A percentile compares a stretch with the other conserved stretches of the same genome.
phyloP scores from a whole-genome alignment of 1,284 basidiomycete species.

The Phylloporus gajari region DNA sequence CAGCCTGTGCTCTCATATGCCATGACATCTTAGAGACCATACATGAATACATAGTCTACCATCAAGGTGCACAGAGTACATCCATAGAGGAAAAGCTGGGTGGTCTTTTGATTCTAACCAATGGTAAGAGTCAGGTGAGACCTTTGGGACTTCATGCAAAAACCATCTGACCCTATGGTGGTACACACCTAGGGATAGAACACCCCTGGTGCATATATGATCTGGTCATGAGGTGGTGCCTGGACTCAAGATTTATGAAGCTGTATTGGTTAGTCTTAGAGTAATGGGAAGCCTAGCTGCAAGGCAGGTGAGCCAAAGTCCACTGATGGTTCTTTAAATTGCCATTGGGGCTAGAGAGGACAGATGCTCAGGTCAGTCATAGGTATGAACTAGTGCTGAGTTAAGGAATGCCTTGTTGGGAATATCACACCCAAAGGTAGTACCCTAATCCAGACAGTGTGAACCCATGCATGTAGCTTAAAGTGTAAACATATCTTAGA shows the following conservation, averaged over 20 bases:
- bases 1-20: too few species aligned
- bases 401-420: too few species aligned
- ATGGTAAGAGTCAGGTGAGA: too few species aligned
- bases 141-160: not conserved
- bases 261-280: conserved; percentile 1
- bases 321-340: not conserved
- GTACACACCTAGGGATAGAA: conserved; percentile 1
- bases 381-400: too few species aligned
- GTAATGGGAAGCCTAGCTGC: conserved; percentile 3
- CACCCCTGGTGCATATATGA: not conserved
- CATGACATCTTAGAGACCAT: too few species aligned
- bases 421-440: too few species aligned
- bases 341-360: not conserved
- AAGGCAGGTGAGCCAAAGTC: not conserved
- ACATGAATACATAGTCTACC: not conserved
- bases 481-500: too few species aligned
- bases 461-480: too few species aligned
- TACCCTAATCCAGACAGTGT: too few species aligned
- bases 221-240: too few species aligned
- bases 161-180: conserved; percentile 5
- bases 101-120: too few species aligned
- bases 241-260: too few species aligned
- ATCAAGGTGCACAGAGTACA: not conserved
- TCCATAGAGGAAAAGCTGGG: not conserved
- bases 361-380: conserved; percentile 2